A percentile compares a stretch with the other conserved stretches of the same genome.
phyloP scores from a whole-genome alignment of 2,329 filamentous ascomycete species.

The Plectosphaerella cucumerina region DNA sequence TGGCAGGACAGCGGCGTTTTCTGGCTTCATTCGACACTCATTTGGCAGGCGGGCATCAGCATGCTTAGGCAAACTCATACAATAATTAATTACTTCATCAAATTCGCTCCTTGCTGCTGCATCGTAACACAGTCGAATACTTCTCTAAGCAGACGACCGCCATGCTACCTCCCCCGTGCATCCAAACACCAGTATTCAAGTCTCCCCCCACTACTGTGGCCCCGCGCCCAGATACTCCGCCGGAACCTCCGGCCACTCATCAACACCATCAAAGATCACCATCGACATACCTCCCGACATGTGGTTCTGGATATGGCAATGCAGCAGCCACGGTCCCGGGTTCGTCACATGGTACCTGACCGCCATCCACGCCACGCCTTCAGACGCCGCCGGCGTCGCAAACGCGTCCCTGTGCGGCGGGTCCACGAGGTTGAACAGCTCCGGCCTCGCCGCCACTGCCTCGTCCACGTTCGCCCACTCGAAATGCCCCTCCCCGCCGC shows the following conservation, averaged over 20 bases:
- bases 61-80: no score
- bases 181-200: no score
- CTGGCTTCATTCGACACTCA: no score
- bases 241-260: slow-evolving; percentile 37
- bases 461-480: slow-evolving; percentile 49
- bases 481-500: slow-evolving; percentile 44
- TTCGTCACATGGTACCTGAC: slow-evolving; percentile 49
- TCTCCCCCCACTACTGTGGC: no score
- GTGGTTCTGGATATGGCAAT: slow-evolving; percentile 54
- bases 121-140: no score
- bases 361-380: slow-evolving; percentile 38
- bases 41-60: no score
- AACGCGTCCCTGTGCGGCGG: slow-evolving; percentile 51
- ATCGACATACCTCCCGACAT: slow-evolving; percentile 51
- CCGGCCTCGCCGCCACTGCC: slow-evolving; percentile 40
- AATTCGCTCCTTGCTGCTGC: no score
- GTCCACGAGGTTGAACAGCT: slow-evolving; percentile 51
- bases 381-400: slow-evolving; percentile 27
- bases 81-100: no score
- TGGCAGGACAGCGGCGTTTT: slow-evolving; percentile 1
- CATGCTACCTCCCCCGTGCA: no score
- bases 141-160: no score
- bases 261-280: slow-evolving; percentile 44
- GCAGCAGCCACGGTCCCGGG: slow-evolving; percentile 50
- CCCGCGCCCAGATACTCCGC: slow-evolving; percentile 31